Base-by-base conservation (phyloP, 805 yeast species). In the Metschnikowia peoriensis region DNA sequence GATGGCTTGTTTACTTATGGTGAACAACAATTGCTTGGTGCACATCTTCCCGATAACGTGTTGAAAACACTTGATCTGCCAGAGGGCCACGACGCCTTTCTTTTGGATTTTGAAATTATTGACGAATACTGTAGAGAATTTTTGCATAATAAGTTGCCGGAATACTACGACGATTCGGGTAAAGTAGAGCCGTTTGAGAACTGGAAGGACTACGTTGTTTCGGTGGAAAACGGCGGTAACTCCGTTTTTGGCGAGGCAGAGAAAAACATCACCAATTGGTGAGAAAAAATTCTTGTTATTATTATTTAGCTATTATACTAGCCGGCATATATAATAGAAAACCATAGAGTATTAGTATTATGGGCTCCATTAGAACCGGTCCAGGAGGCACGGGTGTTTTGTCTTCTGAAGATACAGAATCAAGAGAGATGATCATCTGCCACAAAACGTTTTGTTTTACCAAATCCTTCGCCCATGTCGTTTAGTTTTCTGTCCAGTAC, bases 81-180 rank as follows among this genome's bases (percentile, higher is more conserved):
- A 11, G 99, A 94, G 62, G 99, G 99, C 15, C 99, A 94, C 65
- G 99, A 94, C 73, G 99, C 98, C 2, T 94, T 94, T 65, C 72
- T 94, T 54, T 76, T 94, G 45, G 99, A 94, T 68, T 94, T 94
- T 68, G 86, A 83, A 46, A 82, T 84, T 47, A 90, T 94, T 52
- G 89, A 94, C 66, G 75, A 80, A 38, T 75, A 86, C 57, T 83
- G 96, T 49, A 70, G 81, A 42, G 81, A 80, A 3, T 94, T 93
- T 68, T 76, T 93, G 63, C 71, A 69, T 27, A 68, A 72, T 40
- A 75, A 84, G 51, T 70, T 86, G 50, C 78, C 84, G 1, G 88
- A 84, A 29, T 75, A 86, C 54, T 85, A 83, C 77, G 67, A 62
- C 28, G 48, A 55, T 9, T 59, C 67, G 10, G 68, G 73, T 3